Base-by-base conservation (phyloP, 2,329 filamentous ascomycete species). In the Byssochlamys sp. region DNA sequence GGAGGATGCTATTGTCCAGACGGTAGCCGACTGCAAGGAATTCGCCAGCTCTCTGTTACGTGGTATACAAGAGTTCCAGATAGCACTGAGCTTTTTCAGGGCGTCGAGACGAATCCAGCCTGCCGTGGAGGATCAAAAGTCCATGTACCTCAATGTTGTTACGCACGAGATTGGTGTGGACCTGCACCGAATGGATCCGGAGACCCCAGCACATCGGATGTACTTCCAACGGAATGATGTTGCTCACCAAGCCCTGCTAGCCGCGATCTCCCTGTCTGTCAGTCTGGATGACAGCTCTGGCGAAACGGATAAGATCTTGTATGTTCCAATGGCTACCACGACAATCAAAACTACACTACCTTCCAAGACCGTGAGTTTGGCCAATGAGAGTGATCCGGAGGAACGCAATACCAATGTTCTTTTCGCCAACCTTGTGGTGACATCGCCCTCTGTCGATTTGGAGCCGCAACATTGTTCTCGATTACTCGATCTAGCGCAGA, bases 91-190 rank as follows among this genome's bases (percentile, higher is more conserved):
- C 73, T 94, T 92, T 71, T 82, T 96, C 63, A 90, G 90, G 19
- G 75, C 99, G 59, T 91, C 90, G 25, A 94, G 91, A 71, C 86
- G 85, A 65, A 81, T 96, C 11, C 80, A 86, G 45, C 80, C 84
- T 1, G 79, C 89, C 58, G 84, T 85, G 61, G 80, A 86, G 2
- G 80, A 81, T 2, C 84, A 86, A 28, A 79, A 81, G n/a, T 86
- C 90, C 2, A 81, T 96, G 6, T 84, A 88, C 59, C 80, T 96
- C 60, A 96, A 92, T 67, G 82, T 91, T 51, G 91, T 92, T 5
- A 95, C 96, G 83, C 97, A 99, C 71, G 95, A 99, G 71, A 85
- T 99, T 49, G 92, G 92, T 59, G 83, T 99, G 69, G 94, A 99
- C 69, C 78, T 99, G 48, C 87, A 97, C 69, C 86, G 92, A 25